These are phyloP conservation scores for Ophiosphaerella herpotricha DNA, from an alignment of 2,329 filamentous ascomycete genomes.

Conservation along the genomic window DNA sequence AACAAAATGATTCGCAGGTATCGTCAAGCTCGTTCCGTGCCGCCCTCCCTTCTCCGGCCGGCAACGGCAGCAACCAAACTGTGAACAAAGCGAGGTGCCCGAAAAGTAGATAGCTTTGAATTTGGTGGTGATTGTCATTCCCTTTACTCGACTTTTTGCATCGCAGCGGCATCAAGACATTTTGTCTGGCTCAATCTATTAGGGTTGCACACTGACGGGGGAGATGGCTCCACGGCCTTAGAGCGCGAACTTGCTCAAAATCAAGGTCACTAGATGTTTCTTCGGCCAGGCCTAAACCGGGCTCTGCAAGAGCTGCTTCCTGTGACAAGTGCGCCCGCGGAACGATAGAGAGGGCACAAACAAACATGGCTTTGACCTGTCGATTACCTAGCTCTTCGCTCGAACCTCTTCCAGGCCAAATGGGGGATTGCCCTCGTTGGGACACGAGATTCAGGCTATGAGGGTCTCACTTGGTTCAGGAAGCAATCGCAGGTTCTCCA, in stretches of 20 bases:
- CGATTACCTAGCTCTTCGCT: too few relatives aligned
- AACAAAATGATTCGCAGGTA: slow-evolving; percentile 32
- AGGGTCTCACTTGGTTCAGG: too few relatives aligned
- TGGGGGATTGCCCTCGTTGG: too few relatives aligned
- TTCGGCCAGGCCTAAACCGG: too few relatives aligned
- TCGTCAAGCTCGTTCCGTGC: slow-evolving; percentile 32
- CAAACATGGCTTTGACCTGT: not conserved
- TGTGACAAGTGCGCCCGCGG: too few relatives aligned
- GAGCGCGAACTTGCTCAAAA: not conserved
- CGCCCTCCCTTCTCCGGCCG: slow-evolving; percentile 30
- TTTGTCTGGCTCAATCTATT: slow-evolving; percentile 6
- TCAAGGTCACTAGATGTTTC: too few relatives aligned
- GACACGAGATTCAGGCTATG: too few relatives aligned
- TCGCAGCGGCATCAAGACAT: slow-evolving; percentile 17
- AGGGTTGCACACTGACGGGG: not conserved
- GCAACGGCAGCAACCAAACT: slow-evolving; percentile 20
- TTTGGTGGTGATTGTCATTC: slow-evolving; percentile 7
- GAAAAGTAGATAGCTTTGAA: not conserved
- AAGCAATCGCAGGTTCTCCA: not conserved
- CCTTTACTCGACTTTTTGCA: slow-evolving; percentile 10
- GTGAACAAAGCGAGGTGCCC: slow-evolving; percentile 6
- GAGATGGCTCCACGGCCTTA: not conserved
- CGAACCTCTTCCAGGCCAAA: too few relatives aligned
- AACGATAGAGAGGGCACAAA: not conserved
- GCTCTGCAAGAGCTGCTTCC: too few relatives aligned